A percentile compares a stretch with the other conserved stretches of the same genome.
These are phyloP conservation scores for Mycena epipterygia DNA, from an alignment of 768 basidiomycete genomes.

Conservation along the genomic window DNA sequence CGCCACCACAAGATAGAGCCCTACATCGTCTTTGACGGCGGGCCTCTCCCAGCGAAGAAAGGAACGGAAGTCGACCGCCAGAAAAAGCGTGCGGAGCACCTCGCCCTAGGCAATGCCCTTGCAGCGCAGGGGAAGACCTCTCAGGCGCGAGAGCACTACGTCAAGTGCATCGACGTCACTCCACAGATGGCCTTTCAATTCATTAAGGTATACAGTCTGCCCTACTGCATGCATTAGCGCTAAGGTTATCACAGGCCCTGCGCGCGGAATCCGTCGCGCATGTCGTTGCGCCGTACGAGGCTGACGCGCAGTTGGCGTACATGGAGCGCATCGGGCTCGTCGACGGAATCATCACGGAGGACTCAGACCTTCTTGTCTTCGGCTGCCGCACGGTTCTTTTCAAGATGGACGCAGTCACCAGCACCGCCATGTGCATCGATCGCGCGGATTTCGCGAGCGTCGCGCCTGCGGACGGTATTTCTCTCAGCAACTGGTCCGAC, in stretches of 20 bases:
- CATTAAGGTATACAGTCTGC: constrained; percentile 80
- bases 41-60: constrained; percentile 94
- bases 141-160: constrained; percentile 90
- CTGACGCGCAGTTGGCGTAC: constrained; percentile 96
- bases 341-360: constrained; percentile 96
- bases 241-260: constrained; percentile 73
- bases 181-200: constrained; percentile 98
- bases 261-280: constrained; percentile 85
- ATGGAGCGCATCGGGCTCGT: constrained; percentile 87
- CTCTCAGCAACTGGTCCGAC: constrained; percentile 91
- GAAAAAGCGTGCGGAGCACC: constrained; percentile 80
- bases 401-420: constrained; percentile 84
- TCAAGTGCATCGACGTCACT: constrained; percentile 94
- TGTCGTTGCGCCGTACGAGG: constrained; percentile 98
- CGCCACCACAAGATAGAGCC: constrained; percentile 88
- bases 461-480: constrained; percentile 67
- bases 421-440: constrained; percentile 75
- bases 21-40: constrained; percentile 96
- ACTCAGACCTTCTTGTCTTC: constrained; percentile 97
- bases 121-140: constrained; percentile 81
- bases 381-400: constrained; percentile 95
- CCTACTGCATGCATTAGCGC: constrained; percentile 19
- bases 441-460: constrained; percentile 78
- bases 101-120: constrained; percentile 79
- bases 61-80: constrained; percentile 88